Base-by-base conservation (phyloP, 306 rosid genomes). In the Malus fusca region DNA sequence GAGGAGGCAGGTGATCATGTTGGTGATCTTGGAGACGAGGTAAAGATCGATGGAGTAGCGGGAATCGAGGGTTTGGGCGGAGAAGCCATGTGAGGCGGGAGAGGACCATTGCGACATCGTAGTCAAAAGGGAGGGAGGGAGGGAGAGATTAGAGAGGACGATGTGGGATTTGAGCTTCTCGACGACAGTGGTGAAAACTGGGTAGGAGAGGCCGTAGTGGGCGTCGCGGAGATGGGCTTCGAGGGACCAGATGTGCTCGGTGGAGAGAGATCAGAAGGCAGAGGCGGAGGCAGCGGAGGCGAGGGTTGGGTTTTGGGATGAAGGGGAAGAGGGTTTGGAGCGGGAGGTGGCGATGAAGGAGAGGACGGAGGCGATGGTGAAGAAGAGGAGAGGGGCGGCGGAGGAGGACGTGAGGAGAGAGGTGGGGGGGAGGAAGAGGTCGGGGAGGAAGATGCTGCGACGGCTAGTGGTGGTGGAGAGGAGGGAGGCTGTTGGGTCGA, bases 31-130 rank as follows among this genome's bases (percentile, higher is more conserved):
- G 75, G 98, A 86, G 53, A 92, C 86, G 18, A 92, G 90, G 72
- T 88, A 95, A n/a, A 97, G 97, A n/a, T 95, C 98, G 6, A 95
- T 95, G 35, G 96, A 88, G 85, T 92, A 92, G 19, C 96, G 92
- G 0, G 88, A 12, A 6, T 97, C 97, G 13, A 90, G 72, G 73
- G 93, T 84, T 78, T 82, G 82, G 0, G 97, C 92, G 23, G 96
- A 86, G 74, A 88, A 83, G 58, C 97, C 98, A 69, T 95, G 97
- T 60, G 93, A 74, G 74, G 46, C 96, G 92, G 11, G 97, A 95
- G 73, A 95, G 92, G 30, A 95, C 97, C 97, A 90, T 95, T 64
- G 98, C 97, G 1, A 92, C 97, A 31, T 91, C 97, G 64, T 95
- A 95, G 69, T 92, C 96, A 12, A 97, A 85, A 5, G 1, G 8